Percentiles rank a stretch among this genome's conserved stretches.
phyloP scores from a whole-genome alignment of 129 eudicot species.

The Chrysanthemum seticuspe region DNA sequence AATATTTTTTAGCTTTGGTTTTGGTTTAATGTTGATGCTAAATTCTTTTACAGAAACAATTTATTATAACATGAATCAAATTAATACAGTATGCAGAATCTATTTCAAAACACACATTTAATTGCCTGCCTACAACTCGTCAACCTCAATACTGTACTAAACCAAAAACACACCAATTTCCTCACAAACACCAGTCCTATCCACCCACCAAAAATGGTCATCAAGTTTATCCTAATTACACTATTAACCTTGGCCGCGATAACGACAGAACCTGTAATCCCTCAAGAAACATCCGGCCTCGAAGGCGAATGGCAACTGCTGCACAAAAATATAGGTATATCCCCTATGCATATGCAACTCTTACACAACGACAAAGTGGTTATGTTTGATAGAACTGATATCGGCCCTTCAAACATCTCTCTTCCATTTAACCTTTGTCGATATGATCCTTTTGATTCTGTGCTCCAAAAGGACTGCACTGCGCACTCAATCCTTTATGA shows the following conservation, averaged over 20 bases:
- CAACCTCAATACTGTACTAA: constrained; percentile 34
- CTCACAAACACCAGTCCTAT: constrained; percentile 20
- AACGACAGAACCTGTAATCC: constrained; percentile 28
- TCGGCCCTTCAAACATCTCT: constrained; percentile 73
- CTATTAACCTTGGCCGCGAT: constrained; percentile 12
- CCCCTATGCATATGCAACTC: constrained; percentile 95
- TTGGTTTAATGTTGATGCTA: too few relatives aligned
- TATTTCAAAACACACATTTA: constrained; percentile 15
- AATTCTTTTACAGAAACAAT: too few relatives aligned
- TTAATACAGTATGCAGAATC: not conserved
- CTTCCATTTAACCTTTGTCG: constrained; percentile 61
- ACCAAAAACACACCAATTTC: constrained; percentile 34
- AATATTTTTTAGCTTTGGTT: too few relatives aligned
- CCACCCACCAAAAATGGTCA: constrained; percentile 31
- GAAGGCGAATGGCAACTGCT: constrained; percentile 61
- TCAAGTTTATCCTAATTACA: constrained; percentile 32
- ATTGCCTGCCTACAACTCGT: constrained; percentile 25
- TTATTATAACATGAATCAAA: not conserved
- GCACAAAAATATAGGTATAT: constrained; percentile 58
- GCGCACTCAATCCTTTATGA: constrained; percentile 80
- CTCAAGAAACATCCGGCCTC: constrained; percentile 29
- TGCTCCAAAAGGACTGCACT: constrained; percentile 59
- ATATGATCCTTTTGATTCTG: constrained; percentile 45
- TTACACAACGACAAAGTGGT: constrained; percentile 68
- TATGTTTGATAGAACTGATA: constrained; percentile 76